Evolutionary conservation across 1,284 basidiomycete species (phyloP).

Genomic region (Ustilago bromivora): DNA sequence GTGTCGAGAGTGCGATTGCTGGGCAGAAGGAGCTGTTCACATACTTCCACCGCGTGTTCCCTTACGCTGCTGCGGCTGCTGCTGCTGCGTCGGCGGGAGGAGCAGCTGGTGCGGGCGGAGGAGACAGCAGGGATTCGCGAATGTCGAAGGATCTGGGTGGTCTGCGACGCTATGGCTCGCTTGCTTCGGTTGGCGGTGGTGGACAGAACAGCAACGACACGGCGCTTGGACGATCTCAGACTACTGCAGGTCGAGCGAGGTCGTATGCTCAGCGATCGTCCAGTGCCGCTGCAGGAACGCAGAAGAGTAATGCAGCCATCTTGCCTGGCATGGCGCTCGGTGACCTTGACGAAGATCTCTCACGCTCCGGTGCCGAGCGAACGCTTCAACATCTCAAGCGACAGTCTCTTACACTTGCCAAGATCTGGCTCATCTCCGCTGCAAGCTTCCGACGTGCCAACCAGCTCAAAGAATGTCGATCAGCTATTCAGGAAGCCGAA

Average conservation of each 20-base stretch:
- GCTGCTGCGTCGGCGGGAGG: constrained; percentile 36
- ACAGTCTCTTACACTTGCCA: constrained; percentile 74
- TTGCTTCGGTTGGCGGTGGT: constrained; percentile 21
- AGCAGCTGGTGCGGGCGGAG: neutral
- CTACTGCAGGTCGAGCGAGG: constrained; percentile 20
- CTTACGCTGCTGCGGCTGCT: constrained; percentile 44
- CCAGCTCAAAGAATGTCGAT: constrained; percentile 88
- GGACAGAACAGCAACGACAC: constrained; percentile 34
- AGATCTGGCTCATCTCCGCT: constrained; percentile 92
- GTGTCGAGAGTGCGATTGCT: constrained; percentile 83
- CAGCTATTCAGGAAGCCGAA: constrained; percentile 95
- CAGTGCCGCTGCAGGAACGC: constrained; percentile 16
- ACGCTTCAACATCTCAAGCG: constrained; percentile 35
- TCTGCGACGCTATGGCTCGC: constrained; percentile 38
- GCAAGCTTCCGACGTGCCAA: constrained; percentile 90
- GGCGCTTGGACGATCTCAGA: constrained; percentile 27
- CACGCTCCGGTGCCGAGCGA: constrained; percentile 32
- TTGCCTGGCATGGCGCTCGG: constrained; percentile 38
- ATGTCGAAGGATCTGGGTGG: constrained; percentile 30
- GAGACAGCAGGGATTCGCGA: constrained; percentile 9
- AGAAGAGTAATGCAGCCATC: constrained; percentile 23
- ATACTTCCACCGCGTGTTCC: constrained; percentile 74
- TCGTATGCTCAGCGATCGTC: constrained; percentile 34
- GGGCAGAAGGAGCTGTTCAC: constrained; percentile 88
- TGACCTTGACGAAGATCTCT: constrained; percentile 24